Percentiles rank a stretch among this genome's conserved stretches.
Conservation (phyloP, 257 asterid species). For the Solanum lignicaule region DNA sequence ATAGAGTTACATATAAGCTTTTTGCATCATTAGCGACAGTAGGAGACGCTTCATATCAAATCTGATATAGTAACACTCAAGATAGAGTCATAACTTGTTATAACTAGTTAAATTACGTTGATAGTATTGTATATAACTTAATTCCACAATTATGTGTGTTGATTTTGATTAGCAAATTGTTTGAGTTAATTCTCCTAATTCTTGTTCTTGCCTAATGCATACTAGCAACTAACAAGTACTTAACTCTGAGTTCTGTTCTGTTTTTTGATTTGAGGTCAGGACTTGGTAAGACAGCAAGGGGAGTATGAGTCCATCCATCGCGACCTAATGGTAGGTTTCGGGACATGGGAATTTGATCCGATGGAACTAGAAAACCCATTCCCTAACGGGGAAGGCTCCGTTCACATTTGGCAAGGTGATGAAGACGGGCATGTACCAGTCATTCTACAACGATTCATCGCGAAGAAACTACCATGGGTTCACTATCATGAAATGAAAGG, state of each 20-base stretch:
- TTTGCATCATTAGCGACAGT: not conserved
- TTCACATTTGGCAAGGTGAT: conserved; percentile 89
- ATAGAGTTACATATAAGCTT: not conserved
- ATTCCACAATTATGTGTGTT: not conserved
- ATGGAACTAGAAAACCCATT: conserved; percentile 52
- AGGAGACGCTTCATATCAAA: not conserved
- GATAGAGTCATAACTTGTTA: not conserved
- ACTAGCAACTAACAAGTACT: not conserved
- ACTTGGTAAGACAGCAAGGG: conserved; percentile 57
- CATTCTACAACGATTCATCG: conserved; percentile 51
- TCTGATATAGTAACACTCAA: not conserved
- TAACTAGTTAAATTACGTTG: not conserved
- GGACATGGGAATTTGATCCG: conserved; percentile 84
- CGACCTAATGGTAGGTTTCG: conserved; percentile 63
- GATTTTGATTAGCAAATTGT: not conserved
- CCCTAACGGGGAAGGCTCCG: conserved; percentile 41
- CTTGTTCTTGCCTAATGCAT: not conserved
- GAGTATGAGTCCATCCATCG: conserved; percentile 58
- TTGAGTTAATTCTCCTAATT: not conserved
- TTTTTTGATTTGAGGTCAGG: conserved; percentile 18
- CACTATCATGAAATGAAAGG: conserved; percentile 68
- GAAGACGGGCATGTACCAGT: conserved; percentile 58
- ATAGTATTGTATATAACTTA: not conserved
- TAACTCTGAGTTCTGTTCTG: not conserved
- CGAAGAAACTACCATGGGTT: conserved; percentile 61